Evolutionary conservation across 768 basidiomycete genomes (phyloP).

Genomic region (Suillus spraguei): DNA sequence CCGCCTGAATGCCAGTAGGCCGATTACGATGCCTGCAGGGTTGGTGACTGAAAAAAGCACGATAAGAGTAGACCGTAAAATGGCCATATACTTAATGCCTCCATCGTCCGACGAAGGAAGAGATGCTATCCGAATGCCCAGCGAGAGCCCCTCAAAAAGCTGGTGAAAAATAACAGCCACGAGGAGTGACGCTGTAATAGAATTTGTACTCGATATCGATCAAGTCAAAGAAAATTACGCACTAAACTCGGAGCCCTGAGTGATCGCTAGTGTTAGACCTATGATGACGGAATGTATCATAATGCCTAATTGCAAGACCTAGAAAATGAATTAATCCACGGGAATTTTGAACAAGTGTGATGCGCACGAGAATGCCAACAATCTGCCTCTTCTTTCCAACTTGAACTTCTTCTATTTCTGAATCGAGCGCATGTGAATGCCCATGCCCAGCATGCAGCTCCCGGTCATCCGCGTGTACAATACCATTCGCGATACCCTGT

Average conservation of each 20-base stretch:
- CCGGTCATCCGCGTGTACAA: conserved; percentile 10
- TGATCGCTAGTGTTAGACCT: conserved; percentile 74
- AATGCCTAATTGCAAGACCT: conserved; percentile 84
- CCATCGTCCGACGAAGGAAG: conserved; percentile 46
- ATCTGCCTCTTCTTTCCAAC: conserved; percentile 65
- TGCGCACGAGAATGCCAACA: conserved; percentile 67
- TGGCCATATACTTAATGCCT: conserved; percentile 23
- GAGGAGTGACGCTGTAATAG: conserved; percentile 60
- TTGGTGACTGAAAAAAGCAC: conserved; percentile 74
- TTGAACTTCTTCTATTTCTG: conserved; percentile 27
- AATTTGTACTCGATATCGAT: not conserved
- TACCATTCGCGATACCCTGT: not conserved
- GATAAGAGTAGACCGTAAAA: conserved; percentile 57
- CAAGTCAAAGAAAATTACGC: conserved; percentile 27
- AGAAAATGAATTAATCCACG: not conserved
- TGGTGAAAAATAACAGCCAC: conserved; percentile 83
- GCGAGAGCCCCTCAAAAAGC: conserved; percentile 80
- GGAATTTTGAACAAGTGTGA: not conserved
- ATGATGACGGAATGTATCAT: conserved; percentile 86
- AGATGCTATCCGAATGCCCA: conserved; percentile 78
- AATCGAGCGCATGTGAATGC: conserved; percentile 17
- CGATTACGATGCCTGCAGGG: conserved; percentile 66
- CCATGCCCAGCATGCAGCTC: conserved; percentile 3
- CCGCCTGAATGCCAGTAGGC: conserved; percentile 49
- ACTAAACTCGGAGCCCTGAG: conserved; percentile 73